These are phyloP conservation scores for Asterochloris sp. DNA, from an alignment of 139 green algal genomes.

Conservation along the genomic window DNA sequence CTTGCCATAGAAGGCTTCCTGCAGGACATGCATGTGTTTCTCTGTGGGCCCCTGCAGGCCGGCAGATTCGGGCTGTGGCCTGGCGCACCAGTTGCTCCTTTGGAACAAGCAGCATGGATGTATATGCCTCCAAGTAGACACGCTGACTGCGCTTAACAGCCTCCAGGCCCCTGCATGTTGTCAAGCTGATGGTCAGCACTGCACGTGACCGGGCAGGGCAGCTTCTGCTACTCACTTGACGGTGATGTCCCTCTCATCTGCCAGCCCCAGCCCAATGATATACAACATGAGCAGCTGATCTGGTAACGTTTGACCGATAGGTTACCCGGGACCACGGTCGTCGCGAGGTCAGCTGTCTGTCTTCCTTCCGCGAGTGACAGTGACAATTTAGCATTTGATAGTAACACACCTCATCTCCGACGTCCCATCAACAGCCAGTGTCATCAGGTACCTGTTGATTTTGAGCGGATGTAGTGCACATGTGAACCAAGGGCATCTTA, in stretches of 20 bases:
- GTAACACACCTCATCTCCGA: no score
- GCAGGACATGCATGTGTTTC: slow-evolving; percentile 7
- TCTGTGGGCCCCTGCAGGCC: background rate
- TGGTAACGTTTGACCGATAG: no score
- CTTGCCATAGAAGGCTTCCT: slow-evolving; percentile 94
- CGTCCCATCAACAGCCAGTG: no score
- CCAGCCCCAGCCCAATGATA: slow-evolving; percentile 90
- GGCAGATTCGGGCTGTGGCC: background rate
- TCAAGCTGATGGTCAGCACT: background rate
- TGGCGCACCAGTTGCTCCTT: slow-evolving; percentile 73
- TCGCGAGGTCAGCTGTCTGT: background rate
- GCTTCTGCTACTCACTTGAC: slow-evolving; percentile 56
- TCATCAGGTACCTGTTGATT: no score
- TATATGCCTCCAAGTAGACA: slow-evolving; percentile 97
- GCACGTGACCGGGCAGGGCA: background rate
- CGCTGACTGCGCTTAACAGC: slow-evolving; percentile 63
- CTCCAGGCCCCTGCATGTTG: slow-evolving; percentile 76
- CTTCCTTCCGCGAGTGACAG: background rate
- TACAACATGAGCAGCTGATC: slow-evolving; percentile 65
- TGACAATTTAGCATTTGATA: no score
- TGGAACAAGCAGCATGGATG: slow-evolving; percentile 88
- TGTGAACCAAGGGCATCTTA: no score
- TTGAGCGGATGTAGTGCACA: no score
- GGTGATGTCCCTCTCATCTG: slow-evolving; percentile 94
- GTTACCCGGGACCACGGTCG: no score